Evolutionary conservation across 768 basidiomycete species (phyloP).

Genomic region (Paxillus ammoniavirescens): DNA sequence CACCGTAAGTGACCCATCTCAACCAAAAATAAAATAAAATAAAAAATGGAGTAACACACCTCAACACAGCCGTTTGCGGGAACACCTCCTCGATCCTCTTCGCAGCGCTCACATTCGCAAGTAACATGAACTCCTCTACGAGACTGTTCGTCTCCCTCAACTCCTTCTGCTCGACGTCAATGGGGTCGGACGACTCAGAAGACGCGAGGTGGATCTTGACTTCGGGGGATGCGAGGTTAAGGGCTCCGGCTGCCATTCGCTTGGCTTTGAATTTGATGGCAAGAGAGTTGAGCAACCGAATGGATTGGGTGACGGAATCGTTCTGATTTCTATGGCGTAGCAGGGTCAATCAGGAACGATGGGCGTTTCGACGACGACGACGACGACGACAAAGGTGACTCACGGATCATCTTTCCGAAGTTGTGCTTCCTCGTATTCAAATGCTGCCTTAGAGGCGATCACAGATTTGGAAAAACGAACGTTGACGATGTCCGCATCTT

Average conservation of each 20-base stretch:
- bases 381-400: constrained; percentile 28
- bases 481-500: constrained; percentile 85
- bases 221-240: constrained; percentile 97
- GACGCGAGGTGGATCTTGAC: constrained; percentile 96
- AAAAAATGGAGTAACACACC: constrained; percentile 40
- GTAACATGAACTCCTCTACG: constrained; percentile 98
- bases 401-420: constrained; percentile 89
- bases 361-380: neutral
- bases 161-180: constrained; percentile 96
- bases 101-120: constrained; percentile 95
- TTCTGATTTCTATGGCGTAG: constrained; percentile 52
- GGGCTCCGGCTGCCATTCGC: constrained; percentile 93
- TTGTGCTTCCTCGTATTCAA: constrained; percentile 97
- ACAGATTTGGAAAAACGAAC: constrained; percentile 95
- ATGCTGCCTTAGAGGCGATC: constrained; percentile 93
- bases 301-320: constrained; percentile 81
- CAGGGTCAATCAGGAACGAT: neutral
- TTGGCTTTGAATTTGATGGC: constrained; percentile 81
- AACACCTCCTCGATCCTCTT: constrained; percentile 89
- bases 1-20: neutral
- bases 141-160: constrained; percentile 90
- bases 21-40: constrained; percentile 7
- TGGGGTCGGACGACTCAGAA: constrained; percentile 90
- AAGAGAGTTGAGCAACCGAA: constrained; percentile 84
- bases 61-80: constrained; percentile 91